A percentile compares a stretch with the other conserved stretches of the same genome.
Evolutionary conservation across 345 rosid species (phyloP).

Genomic region (Kernera saxatilis): DNA sequence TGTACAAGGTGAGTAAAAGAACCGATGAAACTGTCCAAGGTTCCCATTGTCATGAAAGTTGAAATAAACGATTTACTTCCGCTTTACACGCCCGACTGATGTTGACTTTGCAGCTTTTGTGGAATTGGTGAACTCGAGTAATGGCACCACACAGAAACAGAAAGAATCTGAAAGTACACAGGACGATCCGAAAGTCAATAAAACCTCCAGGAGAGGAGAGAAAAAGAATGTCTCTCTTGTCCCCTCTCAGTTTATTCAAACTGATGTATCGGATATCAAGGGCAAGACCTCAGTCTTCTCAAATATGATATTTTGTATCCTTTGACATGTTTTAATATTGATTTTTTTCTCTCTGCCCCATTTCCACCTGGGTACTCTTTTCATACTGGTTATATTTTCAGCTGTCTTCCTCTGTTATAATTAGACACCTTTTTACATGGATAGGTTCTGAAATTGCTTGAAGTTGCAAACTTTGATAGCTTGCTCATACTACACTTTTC

Average conservation of each 20-base stretch:
- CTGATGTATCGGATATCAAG: conserved; percentile 75
- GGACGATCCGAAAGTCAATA: conserved; percentile 35
- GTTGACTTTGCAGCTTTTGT: conserved; percentile 59
- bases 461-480: background rate
- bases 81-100: background rate
- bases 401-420: background rate
- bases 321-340: conserved; percentile 13
- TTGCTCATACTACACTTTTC: background rate
- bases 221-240: conserved; percentile 53
- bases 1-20: conserved; percentile 64
- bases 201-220: conserved; percentile 50
- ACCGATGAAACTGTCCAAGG: background rate
- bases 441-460: conserved; percentile 1
- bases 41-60: background rate
- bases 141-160: conserved; percentile 79
- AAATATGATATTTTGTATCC: conserved; percentile 92
- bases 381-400: background rate
- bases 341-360: background rate
- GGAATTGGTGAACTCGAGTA: conserved; percentile 79
- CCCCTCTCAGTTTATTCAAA: conserved; percentile 74
- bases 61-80: background rate
- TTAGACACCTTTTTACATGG: background rate
- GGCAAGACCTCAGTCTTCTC: conserved; percentile 77
- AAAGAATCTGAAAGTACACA: conserved; percentile 42
- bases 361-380: background rate